Conservation (phyloP, 1,284 basidiomycete species). For the Ustilago hordei region DNA sequence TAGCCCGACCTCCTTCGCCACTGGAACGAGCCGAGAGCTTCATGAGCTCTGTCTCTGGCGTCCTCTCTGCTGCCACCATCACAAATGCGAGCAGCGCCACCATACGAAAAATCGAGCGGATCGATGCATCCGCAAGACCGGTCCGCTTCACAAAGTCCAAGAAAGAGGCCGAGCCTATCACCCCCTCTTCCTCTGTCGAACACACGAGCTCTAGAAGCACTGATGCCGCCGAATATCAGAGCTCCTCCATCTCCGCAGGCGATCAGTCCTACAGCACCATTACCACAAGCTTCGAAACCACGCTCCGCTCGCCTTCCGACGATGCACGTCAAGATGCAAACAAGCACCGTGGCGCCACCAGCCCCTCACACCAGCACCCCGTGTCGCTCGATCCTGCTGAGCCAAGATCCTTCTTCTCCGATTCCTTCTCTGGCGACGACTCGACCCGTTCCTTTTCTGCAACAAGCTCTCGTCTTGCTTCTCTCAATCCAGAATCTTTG, state of each 20-base stretch:
- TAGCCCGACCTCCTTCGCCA: neutral
- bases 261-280: slow-evolving; percentile 25
- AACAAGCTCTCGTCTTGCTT: slow-evolving; percentile 9
- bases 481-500: neutral
- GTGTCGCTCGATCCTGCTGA: slow-evolving; percentile 13
- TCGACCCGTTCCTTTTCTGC: slow-evolving; percentile 16
- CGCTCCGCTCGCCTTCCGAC: slow-evolving; percentile 11
- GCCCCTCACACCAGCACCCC: neutral
- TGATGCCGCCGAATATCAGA: slow-evolving; percentile 18
- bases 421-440: slow-evolving; percentile 25
- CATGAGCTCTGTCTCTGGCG: slow-evolving; percentile 35
- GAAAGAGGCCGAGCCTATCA: slow-evolving; percentile 18
- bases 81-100: slow-evolving; percentile 43
- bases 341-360: neutral
- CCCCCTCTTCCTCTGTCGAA: slow-evolving; percentile 30
- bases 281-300: slow-evolving; percentile 28
- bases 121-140: slow-evolving; percentile 26
- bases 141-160: slow-evolving; percentile 31
- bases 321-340: neutral
- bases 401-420: slow-evolving; percentile 28
- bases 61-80: slow-evolving; percentile 38
- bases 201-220: slow-evolving; percentile 24
- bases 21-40: slow-evolving; percentile 40
- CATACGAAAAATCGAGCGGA: slow-evolving; percentile 32
- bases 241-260: slow-evolving; percentile 16